phyloP scores from a whole-genome alignment of 768 basidiomycete species.

The Lyophyllum semitale region DNA sequence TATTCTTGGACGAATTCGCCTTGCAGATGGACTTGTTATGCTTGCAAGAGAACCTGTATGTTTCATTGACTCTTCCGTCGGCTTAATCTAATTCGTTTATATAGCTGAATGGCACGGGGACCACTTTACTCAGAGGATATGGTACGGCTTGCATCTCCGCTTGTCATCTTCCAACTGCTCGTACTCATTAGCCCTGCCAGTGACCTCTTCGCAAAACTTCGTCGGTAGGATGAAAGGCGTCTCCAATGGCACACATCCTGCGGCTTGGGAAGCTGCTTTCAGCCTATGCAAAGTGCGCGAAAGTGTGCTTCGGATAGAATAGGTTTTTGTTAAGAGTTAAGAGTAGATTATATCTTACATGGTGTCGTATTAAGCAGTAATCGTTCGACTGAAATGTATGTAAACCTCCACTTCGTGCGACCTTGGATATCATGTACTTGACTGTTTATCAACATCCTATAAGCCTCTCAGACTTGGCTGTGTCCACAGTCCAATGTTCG shows the following conservation, averaged over 20 bases:
- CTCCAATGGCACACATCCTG: slow-evolving; percentile 30
- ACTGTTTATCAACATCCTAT: too few relatives aligned
- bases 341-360: too few relatives aligned
- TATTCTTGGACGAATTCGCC: slow-evolving; percentile 58
- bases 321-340: not conserved
- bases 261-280: slow-evolving; percentile 55
- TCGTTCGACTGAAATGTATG: too few relatives aligned
- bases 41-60: slow-evolving; percentile 54
- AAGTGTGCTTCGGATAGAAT: not conserved
- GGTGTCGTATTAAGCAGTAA: too few relatives aligned
- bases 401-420: too few relatives aligned
- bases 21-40: slow-evolving; percentile 60
- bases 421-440: too few relatives aligned
- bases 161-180: not conserved
- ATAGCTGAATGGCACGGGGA: slow-evolving; percentile 31
- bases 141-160: slow-evolving; percentile 30
- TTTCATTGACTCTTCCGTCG: slow-evolving; percentile 1
- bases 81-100: not conserved
- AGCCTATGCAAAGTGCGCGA: slow-evolving; percentile 43
- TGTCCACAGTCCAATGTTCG: too few relatives aligned
- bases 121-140: slow-evolving; percentile 49
- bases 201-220: slow-evolving; percentile 51
- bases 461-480: too few relatives aligned
- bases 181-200: slow-evolving; percentile 26
- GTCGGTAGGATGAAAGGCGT: slow-evolving; percentile 48